A percentile compares a stretch with the other conserved stretches of the same genome.
Conservation (phyloP, 129 eudicot species). For the Escallonia rubra region DNA sequence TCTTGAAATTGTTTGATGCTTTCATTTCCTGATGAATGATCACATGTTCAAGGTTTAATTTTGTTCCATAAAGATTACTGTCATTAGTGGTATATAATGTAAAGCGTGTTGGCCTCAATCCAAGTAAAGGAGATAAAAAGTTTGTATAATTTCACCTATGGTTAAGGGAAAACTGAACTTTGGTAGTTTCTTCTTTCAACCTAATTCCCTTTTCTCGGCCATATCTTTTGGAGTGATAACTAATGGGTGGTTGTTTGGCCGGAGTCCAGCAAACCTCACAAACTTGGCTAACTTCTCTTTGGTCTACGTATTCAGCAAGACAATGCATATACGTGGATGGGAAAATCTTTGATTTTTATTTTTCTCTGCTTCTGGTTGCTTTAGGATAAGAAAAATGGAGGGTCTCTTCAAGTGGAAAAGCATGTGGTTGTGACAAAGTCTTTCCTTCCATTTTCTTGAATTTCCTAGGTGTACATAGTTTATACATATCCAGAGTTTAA, state of each 20-base stretch:
- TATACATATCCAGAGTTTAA: too few relatives aligned
- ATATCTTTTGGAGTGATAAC: conserved; percentile 15
- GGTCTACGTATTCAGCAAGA: conserved; percentile 15
- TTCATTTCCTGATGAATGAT: too few relatives aligned
- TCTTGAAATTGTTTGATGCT: too few relatives aligned
- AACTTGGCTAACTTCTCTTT: conserved; percentile 1
- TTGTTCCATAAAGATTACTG: too few relatives aligned
- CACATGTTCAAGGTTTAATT: background rate
- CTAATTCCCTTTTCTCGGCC: conserved; percentile 12
- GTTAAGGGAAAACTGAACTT: too few relatives aligned
- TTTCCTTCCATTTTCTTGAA: too few relatives aligned
- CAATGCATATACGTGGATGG: conserved; percentile 28
- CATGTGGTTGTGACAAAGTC: conserved; percentile 32
- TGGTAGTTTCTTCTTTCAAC: background rate
- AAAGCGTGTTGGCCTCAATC: too few relatives aligned
- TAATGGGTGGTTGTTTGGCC: conserved; percentile 22
- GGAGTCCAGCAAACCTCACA: conserved; percentile 16
- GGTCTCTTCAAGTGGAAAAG: background rate
- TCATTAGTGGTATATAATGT: too few relatives aligned
- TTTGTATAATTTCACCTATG: too few relatives aligned
- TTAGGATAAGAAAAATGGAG: conserved; percentile 23
- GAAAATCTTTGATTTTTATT: conserved; percentile 2
- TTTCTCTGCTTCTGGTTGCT: conserved; percentile 7
- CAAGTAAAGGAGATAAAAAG: background rate
- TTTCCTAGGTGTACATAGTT: too few relatives aligned